Conservation (phyloP, 768 basidiomycete species). For the Pleurotus tuber-regium region DNA sequence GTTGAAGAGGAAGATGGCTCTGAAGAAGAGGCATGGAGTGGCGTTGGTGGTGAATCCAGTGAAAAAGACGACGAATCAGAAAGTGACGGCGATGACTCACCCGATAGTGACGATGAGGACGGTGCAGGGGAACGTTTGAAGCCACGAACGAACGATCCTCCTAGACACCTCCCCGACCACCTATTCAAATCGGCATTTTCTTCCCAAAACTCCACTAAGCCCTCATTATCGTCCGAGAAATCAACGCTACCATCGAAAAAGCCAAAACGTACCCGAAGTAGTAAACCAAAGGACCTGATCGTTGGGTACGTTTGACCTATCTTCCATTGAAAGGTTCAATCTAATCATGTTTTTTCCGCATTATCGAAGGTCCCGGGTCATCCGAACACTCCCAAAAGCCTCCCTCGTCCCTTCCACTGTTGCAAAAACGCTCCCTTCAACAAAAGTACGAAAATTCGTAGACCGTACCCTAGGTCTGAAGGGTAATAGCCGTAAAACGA, state of each 20-base stretch:
- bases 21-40: constrained; percentile 9
- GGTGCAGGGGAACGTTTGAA: constrained; percentile 19
- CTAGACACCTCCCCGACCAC: constrained; percentile 63
- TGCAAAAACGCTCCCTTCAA: constrained; percentile 42
- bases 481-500: constrained; percentile 33
- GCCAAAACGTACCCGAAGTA: constrained; percentile 27
- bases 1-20: constrained; percentile 19
- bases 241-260: constrained; percentile 21
- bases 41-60: too few relatives aligned
- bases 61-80: constrained; percentile 17
- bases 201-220: constrained; percentile 19
- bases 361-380: constrained; percentile 45
- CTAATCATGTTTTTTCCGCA: constrained; percentile 5
- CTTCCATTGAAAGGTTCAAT: too few relatives aligned
- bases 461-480: constrained; percentile 49
- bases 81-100: constrained; percentile 20
- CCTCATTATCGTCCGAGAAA: constrained; percentile 21
- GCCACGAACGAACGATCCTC: constrained; percentile 17
- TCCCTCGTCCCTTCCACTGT: constrained; percentile 28
- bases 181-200: constrained; percentile 60
- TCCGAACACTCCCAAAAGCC: constrained; percentile 43
- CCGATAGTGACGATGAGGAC: constrained; percentile 21
- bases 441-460: constrained; percentile 49
- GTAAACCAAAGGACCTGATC: constrained; percentile 44
- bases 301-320: constrained; percentile 53